Evolutionary conservation across 2,329 filamentous ascomycete genomes (phyloP), one percentile per base, ranked within the genome.

Genomic region (Periconia macrospinosa): DNA sequence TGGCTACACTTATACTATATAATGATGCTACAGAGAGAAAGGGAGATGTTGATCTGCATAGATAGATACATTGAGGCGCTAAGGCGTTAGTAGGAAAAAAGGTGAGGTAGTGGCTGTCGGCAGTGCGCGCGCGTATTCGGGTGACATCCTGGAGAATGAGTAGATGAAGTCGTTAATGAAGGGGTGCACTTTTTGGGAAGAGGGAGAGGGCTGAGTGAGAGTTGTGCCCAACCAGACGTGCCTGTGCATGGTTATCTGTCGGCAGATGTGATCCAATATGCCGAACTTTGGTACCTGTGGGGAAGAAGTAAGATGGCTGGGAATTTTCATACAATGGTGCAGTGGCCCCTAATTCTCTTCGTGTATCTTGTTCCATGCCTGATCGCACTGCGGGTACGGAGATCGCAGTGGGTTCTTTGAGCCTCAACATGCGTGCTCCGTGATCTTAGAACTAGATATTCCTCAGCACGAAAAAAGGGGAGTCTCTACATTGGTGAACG

Each of bases 91-190:
- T 13, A 37, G 15, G 11, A 13, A 37, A 37, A n/a, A 37, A 5
- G 33, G 6, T 10, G 5, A 6, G 33, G 33, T 5, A 37, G 33
- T 37, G 6, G 54, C 37, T 50, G 47, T 46, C 55, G 52, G 50
- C 46, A 55, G 27, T 49, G 49, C 8, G 23, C 23, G 23, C 23
- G 23, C 23, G 23, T 27, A 8, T 37, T 37, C 15, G 54, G 48
- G 46, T 23, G 46, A 50, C 47, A 19, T 41, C 48, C 37, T 43
- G 47, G 48, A 47, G 35, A 27, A 30, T 58, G 54, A 27, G 3
- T 65, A 67, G 49, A 65, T 66, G 58, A 60, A 49, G 33, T 17
- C 44, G 58, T 37, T 63, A 58, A 66, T 67, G 59, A 59, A 56
- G 50, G 41, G 53, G 37, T 50, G 47, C 58, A 52, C 41, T 52